Base-by-base conservation (phyloP, 176 grass and related monocot genomes). In the Lolium rigidum region DNA sequence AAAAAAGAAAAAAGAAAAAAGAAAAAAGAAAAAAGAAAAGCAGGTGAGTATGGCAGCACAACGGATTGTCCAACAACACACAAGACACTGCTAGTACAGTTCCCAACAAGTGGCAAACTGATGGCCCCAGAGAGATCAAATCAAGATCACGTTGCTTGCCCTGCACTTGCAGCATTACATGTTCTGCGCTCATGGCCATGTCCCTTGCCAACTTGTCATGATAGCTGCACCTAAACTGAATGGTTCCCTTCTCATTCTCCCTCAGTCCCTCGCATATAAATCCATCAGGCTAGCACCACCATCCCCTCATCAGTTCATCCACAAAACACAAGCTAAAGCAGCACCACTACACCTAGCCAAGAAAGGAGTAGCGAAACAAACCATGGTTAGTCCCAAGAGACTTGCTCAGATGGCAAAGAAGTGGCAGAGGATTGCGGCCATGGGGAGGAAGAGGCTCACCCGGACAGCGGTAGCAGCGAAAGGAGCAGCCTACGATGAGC, bases 361-460 rank as follows among this genome's bases (percentile, higher is more conserved):
- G 25, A 22, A 77, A 59, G 0, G 21, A 55, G 35, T 24, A 84
- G 12, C 2, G 2, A 8, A 76, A 46, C 3, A 37, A 79, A 43
- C 7, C 54, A 91, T 89, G 86, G 10, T 94, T 54, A 91, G 49
- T 84, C n/a, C 84, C 28, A 91, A 85, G 76, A 92, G 70, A 62
- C 70, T 93, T 16, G 51, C 79, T 71, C 77, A 89, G 26, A 41
- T 88, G 54, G 74, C 74, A 12, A 88, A 78, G 15, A 95, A 87
- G 48, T 95, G 88, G 93, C 88, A 84, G 6, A 87, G 76, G 31
- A 69, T 90, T 47, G 70, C 86, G 0, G 62, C 64, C 2, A 14
- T 91, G 3, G 75, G 86, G 9, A 89, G 83, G 84, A 92, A 68
- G 87, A 86, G 80, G 25, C 38, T 88, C 52, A 78, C 63, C 8